These are phyloP conservation scores for Schizosaccharomyces lindneri DNA, from an alignment of 805 yeast genomes.

Conservation along the genomic window DNA sequence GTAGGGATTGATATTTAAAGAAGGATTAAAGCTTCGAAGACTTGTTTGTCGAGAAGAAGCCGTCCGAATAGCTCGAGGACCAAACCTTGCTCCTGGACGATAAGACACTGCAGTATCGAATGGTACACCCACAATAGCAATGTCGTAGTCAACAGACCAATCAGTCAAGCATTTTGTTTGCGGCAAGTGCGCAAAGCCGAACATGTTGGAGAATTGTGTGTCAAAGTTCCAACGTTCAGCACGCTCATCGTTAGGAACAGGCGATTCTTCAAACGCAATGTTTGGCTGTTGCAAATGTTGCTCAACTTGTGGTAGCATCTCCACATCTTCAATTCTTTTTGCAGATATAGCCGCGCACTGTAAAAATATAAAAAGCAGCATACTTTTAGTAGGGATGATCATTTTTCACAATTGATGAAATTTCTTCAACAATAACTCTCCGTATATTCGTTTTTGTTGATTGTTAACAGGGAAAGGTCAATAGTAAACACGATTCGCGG, in stretches of 20 bases:
- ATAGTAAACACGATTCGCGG: too few species aligned
- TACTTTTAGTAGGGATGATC: too few species aligned
- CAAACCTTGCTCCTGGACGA: constrained; percentile 64
- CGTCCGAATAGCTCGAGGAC: constrained; percentile 43
- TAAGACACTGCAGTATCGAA: constrained; percentile 64
- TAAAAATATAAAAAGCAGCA: too few species aligned
- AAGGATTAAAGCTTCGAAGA: constrained; percentile 39
- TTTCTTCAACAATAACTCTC: too few species aligned
- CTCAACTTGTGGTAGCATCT: too few species aligned
- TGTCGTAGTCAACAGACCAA: constrained; percentile 27
- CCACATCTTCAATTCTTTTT: too few species aligned
- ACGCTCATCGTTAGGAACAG: background rate
- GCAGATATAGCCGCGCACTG: too few species aligned
- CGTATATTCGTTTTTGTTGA: too few species aligned
- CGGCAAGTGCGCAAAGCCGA: constrained; percentile 48
- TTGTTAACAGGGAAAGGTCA: too few species aligned
- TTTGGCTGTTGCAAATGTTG: too few species aligned
- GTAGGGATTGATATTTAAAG: background rate
- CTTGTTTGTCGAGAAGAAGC: constrained; percentile 50
- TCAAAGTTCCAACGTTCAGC: background rate
- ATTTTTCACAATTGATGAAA: too few species aligned
- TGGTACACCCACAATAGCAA: constrained; percentile 57
- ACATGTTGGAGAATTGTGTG: constrained; percentile 16
- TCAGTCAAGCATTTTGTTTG: constrained; percentile 31
- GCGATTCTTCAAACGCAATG: too few species aligned